A percentile compares a stretch with the other conserved stretches of the same genome.
Conservation (phyloP, 164 flowering plant genomes). For the Piper longum region DNA sequence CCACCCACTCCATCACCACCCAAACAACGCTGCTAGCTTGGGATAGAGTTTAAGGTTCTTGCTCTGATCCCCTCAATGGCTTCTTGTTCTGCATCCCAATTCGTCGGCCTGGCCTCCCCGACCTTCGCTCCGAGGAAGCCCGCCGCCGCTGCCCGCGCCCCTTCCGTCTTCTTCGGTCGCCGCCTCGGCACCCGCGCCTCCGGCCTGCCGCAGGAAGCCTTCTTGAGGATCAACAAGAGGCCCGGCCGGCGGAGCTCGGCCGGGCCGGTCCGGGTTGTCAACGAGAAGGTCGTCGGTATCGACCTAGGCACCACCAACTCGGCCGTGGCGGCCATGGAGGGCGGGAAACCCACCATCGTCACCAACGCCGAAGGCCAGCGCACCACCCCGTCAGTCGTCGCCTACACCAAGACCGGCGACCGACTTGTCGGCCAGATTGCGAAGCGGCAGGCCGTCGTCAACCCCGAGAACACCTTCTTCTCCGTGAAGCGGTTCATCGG, state of each 20-base stretch:
- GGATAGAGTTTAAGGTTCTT: too few species aligned
- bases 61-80: constrained; percentile 18
- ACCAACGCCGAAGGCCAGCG: constrained; percentile 61
- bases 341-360: constrained; percentile 74
- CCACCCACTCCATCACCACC: too few species aligned
- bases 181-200: constrained; percentile 7
- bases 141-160: not conserved
- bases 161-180: constrained; percentile 25
- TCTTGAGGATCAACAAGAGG: constrained; percentile 8
- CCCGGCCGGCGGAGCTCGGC: constrained; percentile 1
- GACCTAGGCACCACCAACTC: constrained; percentile 63
- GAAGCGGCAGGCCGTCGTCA: constrained; percentile 86
- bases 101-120: constrained; percentile 23
- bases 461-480: constrained; percentile 83
- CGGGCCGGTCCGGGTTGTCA: constrained; percentile 30
- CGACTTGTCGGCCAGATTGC: constrained; percentile 90
- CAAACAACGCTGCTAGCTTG: too few species aligned
- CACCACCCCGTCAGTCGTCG: constrained; percentile 94
- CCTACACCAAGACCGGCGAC: constrained; percentile 82
- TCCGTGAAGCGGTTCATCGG: constrained; percentile 76
- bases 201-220: constrained; percentile 9
- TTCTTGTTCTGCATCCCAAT: constrained; percentile 30
- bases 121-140: constrained; percentile 9
- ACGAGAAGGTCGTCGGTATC: constrained; percentile 57
- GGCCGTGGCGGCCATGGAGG: constrained; percentile 67